Evolutionary conservation across 2,329 filamentous ascomycete species (phyloP), one percentile per base, ranked within the genome.

Genomic region (Diplodia intermedia): DNA sequence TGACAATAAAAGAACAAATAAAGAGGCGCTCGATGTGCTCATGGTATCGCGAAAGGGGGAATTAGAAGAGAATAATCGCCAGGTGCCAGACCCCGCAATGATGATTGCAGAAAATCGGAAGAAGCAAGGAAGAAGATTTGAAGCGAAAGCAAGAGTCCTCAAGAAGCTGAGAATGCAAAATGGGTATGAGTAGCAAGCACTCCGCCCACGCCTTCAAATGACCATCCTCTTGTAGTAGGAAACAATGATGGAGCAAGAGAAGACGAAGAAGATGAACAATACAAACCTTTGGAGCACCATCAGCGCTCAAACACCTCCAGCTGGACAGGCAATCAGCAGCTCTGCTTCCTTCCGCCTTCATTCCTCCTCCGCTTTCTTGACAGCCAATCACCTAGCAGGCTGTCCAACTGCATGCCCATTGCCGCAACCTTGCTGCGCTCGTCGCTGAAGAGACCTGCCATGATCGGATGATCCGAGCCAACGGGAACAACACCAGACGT

Each of bases 341-440:
- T 63, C 18, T 52, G 60, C 40, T 31, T 63, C 31, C 60, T 63
- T 18, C 26, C 26, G 11, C 52, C 50, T n/a, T 63, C 40, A 8
- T 43, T 63, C 9, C 49, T 60, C 26, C 67, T 77, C 70, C 73
- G 74, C 70, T 83, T 82, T 69, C 81, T 82, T 61, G 82, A 79
- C 71, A 97, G 84, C 90, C 92, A 94, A 74, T 92, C 89, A 72
- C 90, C 90, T 54, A 97, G 86, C 87, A 97, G 89, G 23, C 91
- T 88, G 80, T 99, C 94, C 72, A 98, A 86, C 85, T 94, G 90
- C 81, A 90, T 91, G 69, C 92, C 94, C 80, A 99, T 94, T 76
- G 95, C 92, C 65, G 90, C 90, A 75, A 98, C 81, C 75, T 91
- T 91, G 72, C 91, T 91, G 75, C 93, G 94, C 79, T 97, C 92